Base-by-base conservation (phyloP, 2,329 filamentous ascomycete species). In the Fusarium hostae region DNA sequence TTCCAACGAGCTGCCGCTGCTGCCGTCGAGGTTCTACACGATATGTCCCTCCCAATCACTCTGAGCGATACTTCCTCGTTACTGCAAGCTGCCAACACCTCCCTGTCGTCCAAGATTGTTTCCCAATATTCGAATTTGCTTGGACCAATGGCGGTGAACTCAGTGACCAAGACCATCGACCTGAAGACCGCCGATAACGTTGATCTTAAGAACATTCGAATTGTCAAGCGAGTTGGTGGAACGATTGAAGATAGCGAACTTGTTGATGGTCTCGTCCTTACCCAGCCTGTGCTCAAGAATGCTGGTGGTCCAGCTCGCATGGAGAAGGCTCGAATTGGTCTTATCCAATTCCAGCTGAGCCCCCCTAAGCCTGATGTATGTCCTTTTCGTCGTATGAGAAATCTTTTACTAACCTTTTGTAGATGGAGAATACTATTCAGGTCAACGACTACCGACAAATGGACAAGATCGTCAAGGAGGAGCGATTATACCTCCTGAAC, bases 401-500 rank as follows among this genome's bases (percentile, higher is more conserved):
- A 18, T 13, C 16, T 32, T 6, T 56, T 59, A 60, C 77, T 80
- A 39, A 78, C 70, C 61, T 6, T 37, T 20, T 64, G 52, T 76
- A 94, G 90, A 99, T 99, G 96, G 96, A 99, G 86, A 99, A 99
- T 85, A 96, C 97, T 79, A 98, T 99, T 73, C 92, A 97, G 35
- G 96, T 99, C 79, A 99, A 99, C 83, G 96, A 99, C 86, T 99
- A 99, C 88, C 90, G 96, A 79, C 96, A 99, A 82, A 99, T 99
- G 96, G 96, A 99, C 87, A 99, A 98, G 89, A 99, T 99, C 75
- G 89, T 99, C 77, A 99, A 99, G 86, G 96, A 99, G 85, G 96
- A 99, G 86, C 94, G 96, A 75, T 93, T 96, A 76, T 99, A 99
- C 84, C 90, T 99, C 72, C 89, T 99, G 65, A 98, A 98, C 87